A percentile compares a stretch with the other conserved stretches of the same genome.
Evolutionary conservation across 345 rosid genomes (phyloP).

Genomic region (Alliaria petiolata): DNA sequence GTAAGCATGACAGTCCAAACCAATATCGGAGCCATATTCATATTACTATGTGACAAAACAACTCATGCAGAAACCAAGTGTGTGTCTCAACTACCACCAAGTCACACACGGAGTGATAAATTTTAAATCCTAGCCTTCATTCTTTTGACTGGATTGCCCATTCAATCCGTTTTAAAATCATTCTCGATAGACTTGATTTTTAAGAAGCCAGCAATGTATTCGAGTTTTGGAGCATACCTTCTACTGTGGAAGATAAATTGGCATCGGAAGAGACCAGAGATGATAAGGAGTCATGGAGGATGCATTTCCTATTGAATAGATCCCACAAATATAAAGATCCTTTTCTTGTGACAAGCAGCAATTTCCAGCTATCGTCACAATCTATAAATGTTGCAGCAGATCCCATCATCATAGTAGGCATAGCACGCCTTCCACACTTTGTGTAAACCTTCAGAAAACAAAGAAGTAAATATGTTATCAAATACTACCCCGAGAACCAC

Average conservation of each 20-base stretch:
- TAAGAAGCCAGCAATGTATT: neutral
- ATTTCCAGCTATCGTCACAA: constrained; percentile 91
- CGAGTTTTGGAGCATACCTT: constrained; percentile 9
- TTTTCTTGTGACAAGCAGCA: constrained; percentile 79
- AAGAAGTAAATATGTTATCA: neutral
- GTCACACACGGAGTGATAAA: neutral
- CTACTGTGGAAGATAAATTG: constrained; percentile 54
- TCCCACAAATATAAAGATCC: constrained; percentile 91
- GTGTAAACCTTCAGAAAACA: constrained; percentile 63
- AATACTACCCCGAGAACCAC: neutral
- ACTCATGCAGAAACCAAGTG: constrained; percentile 1
- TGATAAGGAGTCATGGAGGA: constrained; percentile 76
- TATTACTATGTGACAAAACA: neutral
- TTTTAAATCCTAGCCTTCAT: neutral
- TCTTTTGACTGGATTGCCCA: too few relatives aligned
- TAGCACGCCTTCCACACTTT: constrained; percentile 88
- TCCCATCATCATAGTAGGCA: constrained; percentile 97
- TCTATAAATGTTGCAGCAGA: constrained; percentile 90
- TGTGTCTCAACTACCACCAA: neutral
- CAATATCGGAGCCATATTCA: neutral
- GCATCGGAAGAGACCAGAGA: constrained; percentile 60
- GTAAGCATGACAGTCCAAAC: constrained; percentile 1
- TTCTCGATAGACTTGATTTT: neutral
- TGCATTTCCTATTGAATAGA: constrained; percentile 65
- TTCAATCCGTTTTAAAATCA: neutral